Conservation (phyloP, 306 rosid species). For the Corylus americana region DNA sequence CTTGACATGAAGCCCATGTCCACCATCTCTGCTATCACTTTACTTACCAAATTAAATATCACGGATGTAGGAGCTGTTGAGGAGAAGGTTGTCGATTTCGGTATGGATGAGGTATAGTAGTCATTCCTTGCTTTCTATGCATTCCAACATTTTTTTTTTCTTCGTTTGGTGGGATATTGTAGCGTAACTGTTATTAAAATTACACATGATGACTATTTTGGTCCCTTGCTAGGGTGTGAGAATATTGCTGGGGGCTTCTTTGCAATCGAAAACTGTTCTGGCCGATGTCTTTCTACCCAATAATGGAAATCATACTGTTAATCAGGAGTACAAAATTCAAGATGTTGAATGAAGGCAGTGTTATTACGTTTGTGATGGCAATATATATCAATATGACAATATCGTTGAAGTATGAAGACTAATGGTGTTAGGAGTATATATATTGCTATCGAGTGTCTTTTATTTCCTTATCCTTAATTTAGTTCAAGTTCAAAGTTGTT, state of each 20-base stretch:
- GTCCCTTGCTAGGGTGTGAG: constrained; percentile 21
- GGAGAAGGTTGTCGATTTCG: constrained; percentile 21
- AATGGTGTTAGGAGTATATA: too few relatives aligned
- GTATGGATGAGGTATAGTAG: constrained; percentile 30
- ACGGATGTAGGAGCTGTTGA: constrained; percentile 21
- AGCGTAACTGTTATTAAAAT: too few relatives aligned
- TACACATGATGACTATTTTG: not conserved
- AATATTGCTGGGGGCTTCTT: constrained; percentile 23
- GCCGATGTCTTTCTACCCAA: constrained; percentile 20
- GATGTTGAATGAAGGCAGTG: too few relatives aligned
- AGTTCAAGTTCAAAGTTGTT: too few relatives aligned
- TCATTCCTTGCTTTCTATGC: not conserved
- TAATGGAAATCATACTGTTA: too few relatives aligned
- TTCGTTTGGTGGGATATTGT: too few relatives aligned
- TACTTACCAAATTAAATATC: constrained; percentile 24
- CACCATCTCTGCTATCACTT: not conserved
- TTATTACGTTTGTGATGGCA: too few relatives aligned
- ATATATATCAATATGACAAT: too few relatives aligned
- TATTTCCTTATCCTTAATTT: too few relatives aligned
- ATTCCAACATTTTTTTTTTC: not conserved
- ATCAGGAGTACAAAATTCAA: too few relatives aligned
- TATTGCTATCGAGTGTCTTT: too few relatives aligned
- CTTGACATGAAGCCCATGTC: constrained; percentile 38
- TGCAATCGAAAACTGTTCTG: constrained; percentile 22
- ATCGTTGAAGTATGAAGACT: too few relatives aligned